A percentile compares a stretch with the other conserved stretches of the same genome.
Evolutionary conservation across 352 stramenopile genomes (phyloP).

Genomic region (Phytophthora sp.): DNA sequence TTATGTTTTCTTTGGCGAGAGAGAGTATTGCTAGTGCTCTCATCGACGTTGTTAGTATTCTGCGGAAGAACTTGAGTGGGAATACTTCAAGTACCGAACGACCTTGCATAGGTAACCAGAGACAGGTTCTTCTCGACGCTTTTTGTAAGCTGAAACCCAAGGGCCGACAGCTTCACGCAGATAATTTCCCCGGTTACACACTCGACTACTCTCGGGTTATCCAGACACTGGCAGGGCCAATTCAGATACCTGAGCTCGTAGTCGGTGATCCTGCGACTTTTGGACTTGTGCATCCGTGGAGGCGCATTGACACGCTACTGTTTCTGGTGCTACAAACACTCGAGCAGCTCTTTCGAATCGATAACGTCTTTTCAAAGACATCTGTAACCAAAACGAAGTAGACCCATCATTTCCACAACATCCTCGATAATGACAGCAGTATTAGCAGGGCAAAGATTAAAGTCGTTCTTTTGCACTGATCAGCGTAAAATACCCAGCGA

Average conservation of each 20-base stretch:
- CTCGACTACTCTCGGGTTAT: constrained; percentile 42
- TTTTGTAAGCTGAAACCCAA: constrained; percentile 16
- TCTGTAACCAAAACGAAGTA: constrained; percentile 13
- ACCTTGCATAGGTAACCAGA: constrained; percentile 17
- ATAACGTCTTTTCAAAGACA: constrained; percentile 41
- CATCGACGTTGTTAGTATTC: constrained; percentile 41
- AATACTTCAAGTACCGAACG: constrained; percentile 8
- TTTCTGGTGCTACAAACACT: constrained; percentile 53
- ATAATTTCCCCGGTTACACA: constrained; percentile 29
- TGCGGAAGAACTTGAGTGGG: constrained; percentile 37
- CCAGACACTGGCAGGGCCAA: constrained; percentile 33
- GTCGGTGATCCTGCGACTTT: constrained; percentile 39
- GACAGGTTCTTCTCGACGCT: constrained; percentile 37
- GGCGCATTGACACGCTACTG: constrained; percentile 55
- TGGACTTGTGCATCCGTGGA: constrained; percentile 62
- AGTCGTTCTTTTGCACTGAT: constrained; percentile 47
- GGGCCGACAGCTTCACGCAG: not conserved
- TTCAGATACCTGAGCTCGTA: constrained; percentile 49
- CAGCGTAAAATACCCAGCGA: constrained; percentile 73
- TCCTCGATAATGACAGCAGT: constrained; percentile 19
- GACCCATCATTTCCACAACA: constrained; percentile 4
- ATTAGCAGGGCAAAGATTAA: constrained; percentile 32
- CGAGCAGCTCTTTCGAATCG: constrained; percentile 65
- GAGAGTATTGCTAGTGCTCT: constrained; percentile 36
- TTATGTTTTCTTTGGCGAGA: constrained; percentile 18